A percentile compares a stretch with the other conserved stretches of the same genome.
Evolutionary conservation across 139 green algal genomes (phyloP).

Genomic region (Chlamydomonas applanata): DNA sequence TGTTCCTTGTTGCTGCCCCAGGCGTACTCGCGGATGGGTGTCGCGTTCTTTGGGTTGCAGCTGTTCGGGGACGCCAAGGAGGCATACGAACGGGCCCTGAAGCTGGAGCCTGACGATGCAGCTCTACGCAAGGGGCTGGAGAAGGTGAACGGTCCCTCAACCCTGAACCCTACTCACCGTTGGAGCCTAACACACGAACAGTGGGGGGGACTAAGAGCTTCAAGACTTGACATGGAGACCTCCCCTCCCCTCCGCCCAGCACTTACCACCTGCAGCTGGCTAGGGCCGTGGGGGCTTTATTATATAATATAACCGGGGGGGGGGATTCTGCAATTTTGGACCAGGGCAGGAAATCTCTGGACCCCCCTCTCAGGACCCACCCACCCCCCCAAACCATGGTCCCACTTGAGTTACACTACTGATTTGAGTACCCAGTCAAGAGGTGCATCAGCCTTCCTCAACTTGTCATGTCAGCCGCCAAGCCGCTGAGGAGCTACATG

Average conservation of each 20-base stretch:
- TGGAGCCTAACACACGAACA: neutral
- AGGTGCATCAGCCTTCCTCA: no score
- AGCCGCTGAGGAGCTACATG: no score
- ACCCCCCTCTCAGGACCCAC: no score
- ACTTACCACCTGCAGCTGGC: neutral
- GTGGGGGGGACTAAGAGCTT: neutral
- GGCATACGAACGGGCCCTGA: constrained; percentile 61
- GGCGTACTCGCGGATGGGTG: constrained; percentile 25
- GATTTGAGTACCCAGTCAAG: no score
- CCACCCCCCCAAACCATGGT: no score
- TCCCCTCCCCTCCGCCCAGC: no score
- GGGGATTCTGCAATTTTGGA: no score
- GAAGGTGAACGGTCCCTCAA: constrained; percentile 29
- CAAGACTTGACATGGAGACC: neutral
- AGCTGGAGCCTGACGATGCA: constrained; percentile 71
- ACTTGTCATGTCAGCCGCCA: no score
- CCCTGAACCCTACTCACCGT: neutral
- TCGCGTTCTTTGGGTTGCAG: constrained; percentile 47
- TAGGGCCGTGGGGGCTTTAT: neutral
- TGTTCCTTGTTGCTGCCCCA: neutral
- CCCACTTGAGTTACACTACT: no score
- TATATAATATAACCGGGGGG: no score
- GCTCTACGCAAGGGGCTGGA: constrained; percentile 43
- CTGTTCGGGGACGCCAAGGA: constrained; percentile 57
- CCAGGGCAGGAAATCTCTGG: no score